phyloP scores from a whole-genome alignment of 129 eudicot species.

The Escallonia herrerae region DNA sequence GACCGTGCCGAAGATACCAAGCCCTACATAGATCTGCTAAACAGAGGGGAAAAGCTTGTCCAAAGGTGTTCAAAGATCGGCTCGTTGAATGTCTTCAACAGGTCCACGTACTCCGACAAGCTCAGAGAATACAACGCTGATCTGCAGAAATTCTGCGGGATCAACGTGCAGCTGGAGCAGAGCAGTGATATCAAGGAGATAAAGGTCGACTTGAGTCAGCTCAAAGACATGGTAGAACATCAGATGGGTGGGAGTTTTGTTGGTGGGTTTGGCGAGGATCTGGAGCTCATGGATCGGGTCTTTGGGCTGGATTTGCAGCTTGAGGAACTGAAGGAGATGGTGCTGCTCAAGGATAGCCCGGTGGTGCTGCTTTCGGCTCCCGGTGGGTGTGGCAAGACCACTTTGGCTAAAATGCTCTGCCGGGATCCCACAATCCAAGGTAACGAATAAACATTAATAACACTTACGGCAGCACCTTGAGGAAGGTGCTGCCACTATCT shows the following conservation, averaged over 20 bases:
- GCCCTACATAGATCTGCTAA: conserved; percentile 4
- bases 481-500: too few species aligned
- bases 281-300: conserved; percentile 19
- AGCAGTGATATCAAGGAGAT: conserved; percentile 6
- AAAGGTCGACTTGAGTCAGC: background rate
- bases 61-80: conserved; percentile 15
- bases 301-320: conserved; percentile 31
- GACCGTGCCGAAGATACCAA: conserved; percentile 18
- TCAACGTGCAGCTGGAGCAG: conserved; percentile 5
- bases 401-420: conserved; percentile 16
- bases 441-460: background rate
- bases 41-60: conserved; percentile 11
- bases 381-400: conserved; percentile 44
- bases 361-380: conserved; percentile 35
- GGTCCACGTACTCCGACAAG: conserved; percentile 7
- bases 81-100: conserved; percentile 23
- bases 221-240: conserved; percentile 12
- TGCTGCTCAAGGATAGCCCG: conserved; percentile 14
- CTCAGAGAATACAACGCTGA: conserved; percentile 13
- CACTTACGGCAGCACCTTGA: too few species aligned
- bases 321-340: conserved; percentile 18
- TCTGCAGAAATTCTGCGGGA: conserved; percentile 10
- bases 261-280: conserved; percentile 22
- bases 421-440: background rate
- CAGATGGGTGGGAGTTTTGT: conserved; percentile 3